These are phyloP conservation scores for Candida freyschussii DNA, from an alignment of 1,139 yeast species.

Conservation along the genomic window DNA sequence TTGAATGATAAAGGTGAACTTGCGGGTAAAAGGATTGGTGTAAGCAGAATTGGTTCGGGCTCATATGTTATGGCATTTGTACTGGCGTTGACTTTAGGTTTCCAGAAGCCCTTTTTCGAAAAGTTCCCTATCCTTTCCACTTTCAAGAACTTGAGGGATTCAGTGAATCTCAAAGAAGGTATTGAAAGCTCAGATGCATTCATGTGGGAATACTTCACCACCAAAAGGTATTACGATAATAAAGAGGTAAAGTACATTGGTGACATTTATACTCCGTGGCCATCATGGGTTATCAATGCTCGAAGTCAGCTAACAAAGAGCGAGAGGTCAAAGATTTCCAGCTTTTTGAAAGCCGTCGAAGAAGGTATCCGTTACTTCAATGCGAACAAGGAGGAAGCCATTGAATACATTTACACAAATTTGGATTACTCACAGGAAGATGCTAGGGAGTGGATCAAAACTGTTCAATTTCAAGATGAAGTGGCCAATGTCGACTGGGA, in stretches of 20 bases:
- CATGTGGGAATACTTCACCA: conserved; percentile 94
- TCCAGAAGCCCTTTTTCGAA: conserved; percentile 42
- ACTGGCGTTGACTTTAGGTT: conserved; percentile 56
- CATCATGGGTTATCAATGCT: conserved; percentile 82
- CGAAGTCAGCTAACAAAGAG: conserved; percentile 33
- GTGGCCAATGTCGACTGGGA: conserved; percentile 40
- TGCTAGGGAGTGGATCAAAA: conserved; percentile 73
- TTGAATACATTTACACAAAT: conserved; percentile 56
- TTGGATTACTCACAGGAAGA: conserved; percentile 76
- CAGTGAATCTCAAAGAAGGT: conserved; percentile 58
- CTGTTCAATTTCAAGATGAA: conserved; percentile 57
- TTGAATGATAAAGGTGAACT: conserved; percentile 51
- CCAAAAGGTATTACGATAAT: conserved; percentile 76
- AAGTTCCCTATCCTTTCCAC: conserved; percentile 58
- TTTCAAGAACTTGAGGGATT: conserved; percentile 71
- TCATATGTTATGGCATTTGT: conserved; percentile 90
- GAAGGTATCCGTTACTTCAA: conserved; percentile 67
- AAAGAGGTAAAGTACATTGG: conserved; percentile 80
- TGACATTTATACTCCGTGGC: conserved; percentile 93
- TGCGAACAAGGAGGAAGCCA: conserved; percentile 57
- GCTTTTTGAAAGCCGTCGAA: conserved; percentile 51
- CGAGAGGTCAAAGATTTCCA: conserved; percentile 30
- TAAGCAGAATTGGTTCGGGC: conserved; percentile 88
- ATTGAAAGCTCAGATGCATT: conserved; percentile 66
- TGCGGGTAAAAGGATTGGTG: conserved; percentile 63